Conservation (phyloP, 306 rosid species). For the Castanopsis chinensis region DNA sequence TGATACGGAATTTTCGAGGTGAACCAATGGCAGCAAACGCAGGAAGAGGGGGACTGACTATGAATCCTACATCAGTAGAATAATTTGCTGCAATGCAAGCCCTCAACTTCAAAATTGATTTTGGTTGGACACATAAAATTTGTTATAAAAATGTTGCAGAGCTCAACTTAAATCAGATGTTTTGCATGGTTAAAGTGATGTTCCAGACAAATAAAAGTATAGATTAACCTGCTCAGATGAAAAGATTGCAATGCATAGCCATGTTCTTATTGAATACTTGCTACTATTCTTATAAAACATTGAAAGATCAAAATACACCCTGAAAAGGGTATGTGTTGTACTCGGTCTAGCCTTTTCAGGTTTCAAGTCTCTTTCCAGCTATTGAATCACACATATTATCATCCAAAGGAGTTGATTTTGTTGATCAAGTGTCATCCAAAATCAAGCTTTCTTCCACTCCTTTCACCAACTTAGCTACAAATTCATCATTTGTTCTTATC, state of each 20-base stretch:
- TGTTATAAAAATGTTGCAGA: too few species aligned
- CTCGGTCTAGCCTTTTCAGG: neutral
- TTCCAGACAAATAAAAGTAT: neutral
- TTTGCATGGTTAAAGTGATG: neutral
- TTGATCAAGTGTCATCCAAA: neutral
- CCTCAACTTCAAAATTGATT: too few species aligned
- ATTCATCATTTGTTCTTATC: constrained; percentile 30
- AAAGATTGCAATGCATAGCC: neutral
- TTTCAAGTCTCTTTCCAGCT: neutral
- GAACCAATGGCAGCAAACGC: too few species aligned
- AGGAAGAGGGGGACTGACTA: too few species aligned
- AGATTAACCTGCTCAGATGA: neutral
- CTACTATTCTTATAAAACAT: neutral
- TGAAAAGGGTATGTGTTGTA: neutral
- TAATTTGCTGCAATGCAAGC: too few species aligned
- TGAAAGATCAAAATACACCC: neutral
- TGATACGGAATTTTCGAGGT: too few species aligned
- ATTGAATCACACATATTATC: neutral
- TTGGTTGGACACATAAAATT: too few species aligned
- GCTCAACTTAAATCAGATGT: neutral
- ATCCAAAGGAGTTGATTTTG: neutral
- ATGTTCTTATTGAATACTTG: too few species aligned
- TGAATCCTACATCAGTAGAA: too few species aligned
- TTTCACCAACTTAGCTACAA: constrained; percentile 19
- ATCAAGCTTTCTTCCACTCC: neutral